These are phyloP conservation scores for Candida alai DNA, from an alignment of 805 yeast species.

Conservation along the genomic window DNA sequence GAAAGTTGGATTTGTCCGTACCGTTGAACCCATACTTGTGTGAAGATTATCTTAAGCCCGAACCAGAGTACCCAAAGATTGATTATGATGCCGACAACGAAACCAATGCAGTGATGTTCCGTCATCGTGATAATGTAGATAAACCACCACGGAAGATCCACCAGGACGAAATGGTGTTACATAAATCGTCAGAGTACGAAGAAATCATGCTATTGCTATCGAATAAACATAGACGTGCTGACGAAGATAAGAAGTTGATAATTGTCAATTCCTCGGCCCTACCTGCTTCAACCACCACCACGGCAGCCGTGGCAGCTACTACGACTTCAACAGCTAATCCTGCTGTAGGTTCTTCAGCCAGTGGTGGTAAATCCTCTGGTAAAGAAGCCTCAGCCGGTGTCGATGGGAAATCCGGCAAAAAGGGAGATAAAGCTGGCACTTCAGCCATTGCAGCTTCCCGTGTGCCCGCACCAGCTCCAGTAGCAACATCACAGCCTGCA, in stretches of 20 bases:
- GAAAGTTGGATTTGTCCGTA: constrained; percentile 73
- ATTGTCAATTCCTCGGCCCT: constrained; percentile 30
- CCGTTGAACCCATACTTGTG: constrained; percentile 64
- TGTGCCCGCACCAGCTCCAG: constrained; percentile 11
- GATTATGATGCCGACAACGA: constrained; percentile 34
- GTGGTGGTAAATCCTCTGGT: constrained; percentile 13
- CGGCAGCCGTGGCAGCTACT: constrained; percentile 13
- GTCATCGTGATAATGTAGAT: constrained; percentile 32
- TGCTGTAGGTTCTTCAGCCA: no score
- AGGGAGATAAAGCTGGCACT: constrained; percentile 14
- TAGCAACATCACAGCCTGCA: constrained; percentile 8
- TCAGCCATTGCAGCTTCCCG: constrained; percentile 15
- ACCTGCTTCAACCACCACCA: constrained; percentile 12
- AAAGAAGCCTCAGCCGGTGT: constrained; percentile 26
- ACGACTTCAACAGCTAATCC: constrained; percentile 17
- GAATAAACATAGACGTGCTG: constrained; percentile 34
- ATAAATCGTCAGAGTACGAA: constrained; percentile 79
- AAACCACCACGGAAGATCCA: constrained; percentile 33
- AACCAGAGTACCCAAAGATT: constrained; percentile 44
- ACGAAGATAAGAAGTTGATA: constrained; percentile 39
- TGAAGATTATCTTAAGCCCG: constrained; percentile 48
- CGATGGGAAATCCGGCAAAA: constrained; percentile 26
- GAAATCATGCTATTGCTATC: constrained; percentile 67
- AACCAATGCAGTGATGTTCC: constrained; percentile 25
- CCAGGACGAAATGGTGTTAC: constrained; percentile 44